Conservation (phyloP, 345 rosid genomes). For the Mercurialis annua region DNA sequence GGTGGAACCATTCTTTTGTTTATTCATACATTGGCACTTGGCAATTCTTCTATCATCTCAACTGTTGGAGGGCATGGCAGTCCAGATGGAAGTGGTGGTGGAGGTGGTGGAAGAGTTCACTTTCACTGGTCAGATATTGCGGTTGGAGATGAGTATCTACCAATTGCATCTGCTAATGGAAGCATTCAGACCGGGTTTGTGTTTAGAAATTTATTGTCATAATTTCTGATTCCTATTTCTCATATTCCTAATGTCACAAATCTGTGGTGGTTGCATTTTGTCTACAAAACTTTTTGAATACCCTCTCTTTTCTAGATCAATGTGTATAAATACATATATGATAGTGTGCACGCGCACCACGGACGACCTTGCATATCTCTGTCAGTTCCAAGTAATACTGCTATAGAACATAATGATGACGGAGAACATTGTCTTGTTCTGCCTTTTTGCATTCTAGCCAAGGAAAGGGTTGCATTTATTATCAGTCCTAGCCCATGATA, state of each 20-base stretch:
- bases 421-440: not conserved
- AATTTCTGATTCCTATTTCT: slow-evolving; percentile 1
- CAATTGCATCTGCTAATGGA: slow-evolving; percentile 78
- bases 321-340: not conserved
- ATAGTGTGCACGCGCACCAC: not conserved
- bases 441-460: not conserved
- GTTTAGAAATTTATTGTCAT: slow-evolving; percentile 1
- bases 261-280: not conserved
- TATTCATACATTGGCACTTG: slow-evolving; percentile 50
- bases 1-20: slow-evolving; percentile 90
- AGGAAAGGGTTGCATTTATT: too few relatives aligned
- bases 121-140: slow-evolving; percentile 87
- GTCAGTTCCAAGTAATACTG: not conserved
- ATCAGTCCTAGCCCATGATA: not conserved
- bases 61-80: slow-evolving; percentile 81
- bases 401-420: not conserved
- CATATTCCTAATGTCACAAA: not conserved
- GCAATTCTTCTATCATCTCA: slow-evolving; percentile 53
- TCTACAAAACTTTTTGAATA: not conserved
- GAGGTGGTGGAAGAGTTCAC: slow-evolving; percentile 95
- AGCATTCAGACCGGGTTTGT: slow-evolving; percentile 67
- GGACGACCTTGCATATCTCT: not conserved
- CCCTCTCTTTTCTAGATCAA: not conserved
- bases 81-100: slow-evolving; percentile 79
- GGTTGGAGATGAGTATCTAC: slow-evolving; percentile 67